Conservation (phyloP, 495 filamentous ascomycete genomes). For the Sphaerosporella brunnea region DNA sequence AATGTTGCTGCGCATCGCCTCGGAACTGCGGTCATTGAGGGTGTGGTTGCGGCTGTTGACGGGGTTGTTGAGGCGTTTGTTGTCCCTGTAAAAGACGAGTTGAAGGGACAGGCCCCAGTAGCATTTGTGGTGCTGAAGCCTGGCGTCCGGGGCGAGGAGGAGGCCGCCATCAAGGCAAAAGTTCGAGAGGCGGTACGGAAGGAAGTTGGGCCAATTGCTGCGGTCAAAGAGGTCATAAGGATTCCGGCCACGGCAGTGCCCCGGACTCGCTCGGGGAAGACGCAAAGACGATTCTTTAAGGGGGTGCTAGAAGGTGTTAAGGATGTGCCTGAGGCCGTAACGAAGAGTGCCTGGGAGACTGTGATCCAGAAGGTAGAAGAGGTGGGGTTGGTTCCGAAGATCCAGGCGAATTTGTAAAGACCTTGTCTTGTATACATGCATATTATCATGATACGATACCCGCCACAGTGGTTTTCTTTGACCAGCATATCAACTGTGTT, state of each 20-base stretch:
- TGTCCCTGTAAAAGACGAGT: slow-evolving; percentile 60
- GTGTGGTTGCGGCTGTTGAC: slow-evolving; percentile 68
- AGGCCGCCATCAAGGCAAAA: slow-evolving; percentile 37
- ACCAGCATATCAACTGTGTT: too few relatives aligned
- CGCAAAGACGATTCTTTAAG: slow-evolving; percentile 56
- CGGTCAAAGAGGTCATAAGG: slow-evolving; percentile 65
- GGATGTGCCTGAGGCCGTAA: slow-evolving; percentile 32
- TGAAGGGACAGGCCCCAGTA: slow-evolving; percentile 84
- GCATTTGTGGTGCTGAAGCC: slow-evolving; percentile 53
- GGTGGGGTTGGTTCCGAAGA: slow-evolving; percentile 40
- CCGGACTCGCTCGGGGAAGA: slow-evolving; percentile 79
- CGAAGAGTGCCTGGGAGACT: slow-evolving; percentile 36
- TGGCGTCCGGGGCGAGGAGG: slow-evolving; percentile 18
- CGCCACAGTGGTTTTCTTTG: too few relatives aligned
- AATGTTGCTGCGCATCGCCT: slow-evolving; percentile 90
- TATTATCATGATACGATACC: too few relatives aligned
- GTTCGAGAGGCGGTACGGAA: slow-evolving; percentile 66
- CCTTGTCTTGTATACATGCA: too few relatives aligned
- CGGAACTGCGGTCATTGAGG: slow-evolving; percentile 75
- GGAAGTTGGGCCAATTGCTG: slow-evolving; percentile 76
- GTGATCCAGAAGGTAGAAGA: slow-evolving; percentile 43
- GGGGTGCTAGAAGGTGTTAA: slow-evolving; percentile 48
- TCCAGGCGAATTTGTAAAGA: slow-evolving; percentile 28
- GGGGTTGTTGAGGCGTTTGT: slow-evolving; percentile 65
- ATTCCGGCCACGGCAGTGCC: slow-evolving; percentile 55